phyloP scores from a whole-genome alignment of 2,329 filamentous ascomycete species.

The Aureobasidium subglaciale region DNA sequence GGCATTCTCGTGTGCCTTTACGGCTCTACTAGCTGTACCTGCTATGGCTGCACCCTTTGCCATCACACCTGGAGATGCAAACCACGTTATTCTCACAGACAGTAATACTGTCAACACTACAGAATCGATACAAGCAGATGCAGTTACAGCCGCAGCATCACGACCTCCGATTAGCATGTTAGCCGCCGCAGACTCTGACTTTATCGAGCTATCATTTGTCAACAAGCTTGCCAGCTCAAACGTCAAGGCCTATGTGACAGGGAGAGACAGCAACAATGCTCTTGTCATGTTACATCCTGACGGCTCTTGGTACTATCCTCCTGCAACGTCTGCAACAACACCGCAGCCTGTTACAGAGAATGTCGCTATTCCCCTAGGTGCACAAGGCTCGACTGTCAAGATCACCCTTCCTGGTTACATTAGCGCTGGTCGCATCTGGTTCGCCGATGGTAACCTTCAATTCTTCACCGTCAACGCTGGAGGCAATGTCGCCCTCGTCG shows the following conservation, averaged over 20 bases:
- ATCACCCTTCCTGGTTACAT: conserved; percentile 38
- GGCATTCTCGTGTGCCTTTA: conserved; percentile 10
- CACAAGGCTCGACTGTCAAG: conserved; percentile 31
- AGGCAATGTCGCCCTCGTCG: conserved; percentile 35
- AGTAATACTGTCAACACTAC: conserved; percentile 24
- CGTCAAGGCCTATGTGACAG: conserved; percentile 43
- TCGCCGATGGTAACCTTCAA: conserved; percentile 36
- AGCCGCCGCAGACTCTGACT: neutral
- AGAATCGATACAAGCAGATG: conserved; percentile 3
- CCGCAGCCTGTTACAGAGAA: conserved; percentile 34
- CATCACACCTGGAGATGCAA: conserved; percentile 20
- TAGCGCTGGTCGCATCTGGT: conserved; percentile 40
- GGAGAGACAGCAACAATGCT: conserved; percentile 33
- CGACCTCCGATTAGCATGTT: conserved; percentile 1
- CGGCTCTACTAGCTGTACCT: conserved; percentile 10
- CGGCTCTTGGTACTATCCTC: conserved; percentile 39
- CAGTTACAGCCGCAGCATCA: neutral
- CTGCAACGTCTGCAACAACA: conserved; percentile 28
- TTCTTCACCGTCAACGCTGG: conserved; percentile 37
- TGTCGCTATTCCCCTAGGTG: conserved; percentile 39
- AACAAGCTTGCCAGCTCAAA: conserved; percentile 37
- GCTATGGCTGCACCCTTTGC: conserved; percentile 20
- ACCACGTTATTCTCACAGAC: conserved; percentile 22
- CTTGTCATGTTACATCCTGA: conserved; percentile 41
- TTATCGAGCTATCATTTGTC: conserved; percentile 27